Base-by-base conservation (phyloP, 148 eudicot genomes). In the Beta vulgaris region DNA sequence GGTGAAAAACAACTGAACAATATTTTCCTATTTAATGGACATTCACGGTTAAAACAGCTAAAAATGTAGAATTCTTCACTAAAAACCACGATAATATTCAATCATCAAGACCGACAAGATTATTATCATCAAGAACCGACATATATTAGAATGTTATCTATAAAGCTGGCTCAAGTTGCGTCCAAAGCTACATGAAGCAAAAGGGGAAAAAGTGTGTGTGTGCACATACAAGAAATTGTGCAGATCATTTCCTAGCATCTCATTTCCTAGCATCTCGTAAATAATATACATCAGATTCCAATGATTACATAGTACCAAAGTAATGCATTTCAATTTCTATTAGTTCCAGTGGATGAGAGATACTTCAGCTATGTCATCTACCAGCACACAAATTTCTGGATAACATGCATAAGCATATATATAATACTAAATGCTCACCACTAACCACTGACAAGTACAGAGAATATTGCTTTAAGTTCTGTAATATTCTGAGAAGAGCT, bases 391-490 rank as follows among this genome's bases (percentile, higher is more conserved):
- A 15, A 6, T 34, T 25, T 62, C 43, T 34, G 2, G 12, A 36
- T 25, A 18, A 62, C 4, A 62, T 15, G 37, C 39, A 35, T 35
- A 19, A 35, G 25, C 34, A 60, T 25, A 18, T 35, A 18, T 46
- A 67, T 10, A 40, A 42, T 9, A 15, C 14, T 66, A n/a, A 7
- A 13, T 19, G 44, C 10, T 19, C 25, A 23, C 21, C 21, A 54
- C 15, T 72, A 36, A 72, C 21, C 16, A 70, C 29, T 54, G 25
- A 70, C 29, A 66, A n/a, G 29, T 70, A 51, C 31, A 70, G 44
- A 32, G n/a, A 49, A 4, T 3, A 6, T 1, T 53, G 46, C 61
- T n/a, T 71, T 4, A 71, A 15, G 19, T 53, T 14, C 35, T 53
- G 36, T 57, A 9, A 55, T 14, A 54, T 13, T 12, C 44, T 42